Evolutionary conservation across 2,329 filamentous ascomycete genomes (phyloP).

Genomic region (Talaromyces sp.): DNA sequence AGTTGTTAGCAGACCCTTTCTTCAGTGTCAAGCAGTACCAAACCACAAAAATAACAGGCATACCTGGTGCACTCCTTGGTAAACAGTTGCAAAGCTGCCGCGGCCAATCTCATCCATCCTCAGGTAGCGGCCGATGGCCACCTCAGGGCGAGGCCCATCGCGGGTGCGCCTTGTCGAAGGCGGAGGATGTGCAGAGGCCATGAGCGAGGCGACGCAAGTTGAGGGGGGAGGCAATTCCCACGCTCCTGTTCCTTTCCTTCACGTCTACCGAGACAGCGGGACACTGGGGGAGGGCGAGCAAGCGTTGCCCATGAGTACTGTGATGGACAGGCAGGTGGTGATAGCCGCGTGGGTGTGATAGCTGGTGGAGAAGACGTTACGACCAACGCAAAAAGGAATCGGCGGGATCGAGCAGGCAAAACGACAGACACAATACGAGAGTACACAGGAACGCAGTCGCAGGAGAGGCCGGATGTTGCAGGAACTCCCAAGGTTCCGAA

Average conservation of each 20-base stretch:
- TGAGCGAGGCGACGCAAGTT: constrained; percentile 23
- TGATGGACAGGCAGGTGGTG: constrained; percentile 3
- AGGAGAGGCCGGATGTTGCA: neutral
- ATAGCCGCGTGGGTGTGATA: neutral
- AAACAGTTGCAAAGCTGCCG: constrained; percentile 96
- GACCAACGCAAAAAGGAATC: neutral
- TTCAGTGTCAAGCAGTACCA: neutral
- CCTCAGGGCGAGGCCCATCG: constrained; percentile 25
- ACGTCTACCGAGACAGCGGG: constrained; percentile 31
- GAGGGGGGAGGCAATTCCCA: neutral
- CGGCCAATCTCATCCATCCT: constrained; percentile 89
- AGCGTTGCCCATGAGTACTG: constrained; percentile 31
- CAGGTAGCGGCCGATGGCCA: constrained; percentile 67
- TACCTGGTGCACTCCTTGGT: constrained; percentile 79
- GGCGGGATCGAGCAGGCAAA: neutral
- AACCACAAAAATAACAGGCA: constrained; percentile 26
- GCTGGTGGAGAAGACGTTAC: neutral
- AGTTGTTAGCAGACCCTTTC: neutral
- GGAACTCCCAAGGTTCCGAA: neutral
- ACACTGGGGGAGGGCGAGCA: constrained; percentile 17
- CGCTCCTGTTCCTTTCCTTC: constrained; percentile 22
- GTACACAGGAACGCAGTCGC: neutral
- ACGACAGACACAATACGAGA: neutral
- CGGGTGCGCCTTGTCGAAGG: constrained; percentile 32
- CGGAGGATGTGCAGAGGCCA: constrained; percentile 34